Base-by-base conservation (phyloP, 352 stramenopile genomes). In the Globisporangium recalcitrans region DNA sequence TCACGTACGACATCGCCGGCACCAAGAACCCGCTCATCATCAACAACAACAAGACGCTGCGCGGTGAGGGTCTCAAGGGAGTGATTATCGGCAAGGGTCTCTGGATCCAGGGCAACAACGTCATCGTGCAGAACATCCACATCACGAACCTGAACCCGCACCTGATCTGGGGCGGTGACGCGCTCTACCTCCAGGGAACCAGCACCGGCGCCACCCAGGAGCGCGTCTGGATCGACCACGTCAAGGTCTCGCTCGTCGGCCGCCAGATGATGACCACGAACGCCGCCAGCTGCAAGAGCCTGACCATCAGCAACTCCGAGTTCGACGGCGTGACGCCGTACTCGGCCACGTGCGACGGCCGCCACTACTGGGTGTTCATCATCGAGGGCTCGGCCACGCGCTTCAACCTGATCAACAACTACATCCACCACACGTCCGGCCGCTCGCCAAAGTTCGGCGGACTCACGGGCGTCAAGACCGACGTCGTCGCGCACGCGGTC, bases 1-100 rank as follows among this genome's bases (percentile, higher is more conserved):
- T 86, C 52, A 75, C 74, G 14, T 86, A 81, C 58, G 74, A 86
- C 51, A 16, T 73, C 51, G 69, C 70, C 0, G 71, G 29, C 31
- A 62, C 67, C 10, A 72, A 75, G 57, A 78, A 72, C 48, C 67
- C 71, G 3, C 31, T 77, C 4, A 32, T 61, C 3, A 53, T 75
- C 22, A 55, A 34, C n/a, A n/a, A 42, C 52, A 66, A 74, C 71
- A 78, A 78, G 68, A 78, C 71, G 10, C 47, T 78, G 3, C 71
- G 71, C 53, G 71, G 71, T 8, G 63, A 69, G 14, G 71, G 71
- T 32, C 52, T 31, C n/a, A 66, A 63, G 22, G 68, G 68, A 36
- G 67, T 72, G 58, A 77, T 77, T 42, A 56, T 74, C 55, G 68
- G 70, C 52, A 77, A 77, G 42, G 70, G 70, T 0, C 46, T 74